phyloP scores from a whole-genome alignment of 1,284 basidiomycete species.

The Trametes versicolor region DNA sequence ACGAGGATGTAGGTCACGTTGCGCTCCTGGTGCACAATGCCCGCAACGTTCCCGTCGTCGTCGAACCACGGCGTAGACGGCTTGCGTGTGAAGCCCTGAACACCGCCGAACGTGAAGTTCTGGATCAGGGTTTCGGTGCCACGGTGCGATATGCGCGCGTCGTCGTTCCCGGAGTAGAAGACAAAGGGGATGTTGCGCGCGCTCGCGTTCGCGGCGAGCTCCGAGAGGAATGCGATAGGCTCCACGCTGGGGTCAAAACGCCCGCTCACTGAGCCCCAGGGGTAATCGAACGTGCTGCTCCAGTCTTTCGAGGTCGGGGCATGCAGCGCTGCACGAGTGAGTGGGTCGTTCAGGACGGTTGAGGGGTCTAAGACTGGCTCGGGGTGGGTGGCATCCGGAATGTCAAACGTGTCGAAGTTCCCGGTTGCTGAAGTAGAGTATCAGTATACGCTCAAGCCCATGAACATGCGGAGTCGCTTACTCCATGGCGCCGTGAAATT shows the following conservation, averaged over 20 bases:
- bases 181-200: conserved; percentile 37
- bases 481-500: conserved; percentile 70
- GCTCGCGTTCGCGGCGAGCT: conserved; percentile 41
- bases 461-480: conserved; percentile 43
- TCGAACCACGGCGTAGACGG: conserved; percentile 64
- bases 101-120: conserved; percentile 61
- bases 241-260: conserved; percentile 58
- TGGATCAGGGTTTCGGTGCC: conserved; percentile 62
- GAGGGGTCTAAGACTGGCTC: conserved; percentile 43
- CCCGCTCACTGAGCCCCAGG: conserved; percentile 41
- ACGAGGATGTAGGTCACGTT: conserved; percentile 46
- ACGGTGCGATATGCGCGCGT: conserved; percentile 38
- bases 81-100: conserved; percentile 70
- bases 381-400: conserved; percentile 48
- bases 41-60: conserved; percentile 39
- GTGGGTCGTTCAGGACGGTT: conserved; percentile 44
- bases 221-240: conserved; percentile 43
- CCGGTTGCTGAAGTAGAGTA: neutral
- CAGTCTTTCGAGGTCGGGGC: conserved; percentile 74
- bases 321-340: conserved; percentile 67
- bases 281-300: conserved; percentile 44
- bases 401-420: conserved; percentile 22
- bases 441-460: neutral
- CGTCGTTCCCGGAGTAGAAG: conserved; percentile 45
- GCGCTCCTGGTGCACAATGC: conserved; percentile 47